A percentile compares a stretch with the other conserved stretches of the same genome.
These are phyloP conservation scores for Mortierella hygrophila DNA, from an alignment of 192 early-diverging fungal species.

Conservation along the genomic window DNA sequence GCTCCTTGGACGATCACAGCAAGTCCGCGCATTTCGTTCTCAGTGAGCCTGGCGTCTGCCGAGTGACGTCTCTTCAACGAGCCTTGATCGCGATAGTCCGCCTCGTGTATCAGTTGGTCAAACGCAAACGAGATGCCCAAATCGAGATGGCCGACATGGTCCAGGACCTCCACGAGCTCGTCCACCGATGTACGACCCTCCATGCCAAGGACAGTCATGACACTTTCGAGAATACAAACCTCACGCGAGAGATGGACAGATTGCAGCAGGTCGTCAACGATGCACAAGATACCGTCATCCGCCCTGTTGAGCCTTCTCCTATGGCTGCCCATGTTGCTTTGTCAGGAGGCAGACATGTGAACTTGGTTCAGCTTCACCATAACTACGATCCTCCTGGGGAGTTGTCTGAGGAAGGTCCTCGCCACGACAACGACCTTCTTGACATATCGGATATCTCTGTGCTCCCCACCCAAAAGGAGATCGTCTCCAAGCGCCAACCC, in stretches of 20 bases:
- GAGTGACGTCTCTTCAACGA: conserved; percentile 21
- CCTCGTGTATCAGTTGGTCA: conserved; percentile 51
- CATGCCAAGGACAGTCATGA: not conserved
- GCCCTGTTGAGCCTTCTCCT: not conserved
- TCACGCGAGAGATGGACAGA: conserved; percentile 23
- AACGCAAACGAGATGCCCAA: conserved; percentile 38
- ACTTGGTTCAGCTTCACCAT: conserved; percentile 5
- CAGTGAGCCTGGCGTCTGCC: conserved; percentile 12
- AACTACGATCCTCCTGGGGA: conserved; percentile 51
- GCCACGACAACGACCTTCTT: conserved; percentile 68
- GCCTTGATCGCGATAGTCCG: conserved; percentile 52
- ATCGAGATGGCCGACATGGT: conserved; percentile 20
- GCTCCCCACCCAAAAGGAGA: conserved; percentile 68
- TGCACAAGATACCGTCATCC: conserved; percentile 14
- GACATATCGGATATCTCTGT: conserved; percentile 62
- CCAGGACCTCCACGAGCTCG: conserved; percentile 4
- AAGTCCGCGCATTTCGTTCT: not conserved
- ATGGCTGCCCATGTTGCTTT: not conserved
- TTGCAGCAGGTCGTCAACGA: conserved; percentile 17
- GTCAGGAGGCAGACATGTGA: not conserved
- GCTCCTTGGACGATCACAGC: conserved; percentile 26
- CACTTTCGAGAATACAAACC: conserved; percentile 13
- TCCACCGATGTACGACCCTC: not conserved
- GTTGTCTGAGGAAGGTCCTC: conserved; percentile 46
- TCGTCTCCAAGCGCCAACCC: conserved; percentile 47